These are phyloP conservation scores for Taiwanofungus camphoratus DNA, from an alignment of 1,284 basidiomycete species.

Conservation along the genomic window DNA sequence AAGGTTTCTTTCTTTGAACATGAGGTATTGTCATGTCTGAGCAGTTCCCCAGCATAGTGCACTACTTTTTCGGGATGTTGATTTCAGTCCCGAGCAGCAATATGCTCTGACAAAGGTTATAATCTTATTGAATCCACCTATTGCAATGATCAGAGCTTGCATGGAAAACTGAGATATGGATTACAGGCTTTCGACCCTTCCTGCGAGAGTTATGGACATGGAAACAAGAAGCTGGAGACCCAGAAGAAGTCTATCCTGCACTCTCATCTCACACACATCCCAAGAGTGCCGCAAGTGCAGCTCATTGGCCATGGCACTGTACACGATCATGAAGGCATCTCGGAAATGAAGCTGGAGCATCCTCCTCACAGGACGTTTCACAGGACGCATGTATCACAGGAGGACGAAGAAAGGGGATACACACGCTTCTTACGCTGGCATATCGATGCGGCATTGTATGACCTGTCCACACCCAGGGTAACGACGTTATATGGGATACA, in stretches of 20 bases:
- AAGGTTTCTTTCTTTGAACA: too few species aligned
- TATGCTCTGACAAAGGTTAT: conserved; percentile 74
- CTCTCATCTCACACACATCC: conserved; percentile 82
- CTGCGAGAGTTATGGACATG: conserved; percentile 74
- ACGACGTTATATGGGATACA: conserved; percentile 82
- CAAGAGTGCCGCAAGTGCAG: conserved; percentile 80
- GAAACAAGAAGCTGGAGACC: conserved; percentile 74
- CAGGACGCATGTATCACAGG: conserved; percentile 67
- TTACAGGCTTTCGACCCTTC: conserved; percentile 65
- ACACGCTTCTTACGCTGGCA: conserved; percentile 93
- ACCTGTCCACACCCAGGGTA: conserved; percentile 78
- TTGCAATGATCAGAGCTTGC: too few species aligned
- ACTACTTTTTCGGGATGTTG: conserved; percentile 67
- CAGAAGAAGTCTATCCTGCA: conserved; percentile 76
- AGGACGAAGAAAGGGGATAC: conserved; percentile 69
- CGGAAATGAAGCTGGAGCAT: conserved; percentile 65
- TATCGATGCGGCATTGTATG: conserved; percentile 90
- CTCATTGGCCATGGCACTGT: conserved; percentile 79
- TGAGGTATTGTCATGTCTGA: too few species aligned
- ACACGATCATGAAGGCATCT: conserved; percentile 71
- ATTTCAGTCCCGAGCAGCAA: conserved; percentile 75
- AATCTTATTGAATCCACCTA: too few species aligned
- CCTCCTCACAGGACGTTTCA: conserved; percentile 88
- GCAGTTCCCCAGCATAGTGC: conserved; percentile 65
- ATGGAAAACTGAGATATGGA: too few species aligned